Conservation (phyloP, 1,284 basidiomycete genomes). For the Cystobasidium sp. region DNA sequence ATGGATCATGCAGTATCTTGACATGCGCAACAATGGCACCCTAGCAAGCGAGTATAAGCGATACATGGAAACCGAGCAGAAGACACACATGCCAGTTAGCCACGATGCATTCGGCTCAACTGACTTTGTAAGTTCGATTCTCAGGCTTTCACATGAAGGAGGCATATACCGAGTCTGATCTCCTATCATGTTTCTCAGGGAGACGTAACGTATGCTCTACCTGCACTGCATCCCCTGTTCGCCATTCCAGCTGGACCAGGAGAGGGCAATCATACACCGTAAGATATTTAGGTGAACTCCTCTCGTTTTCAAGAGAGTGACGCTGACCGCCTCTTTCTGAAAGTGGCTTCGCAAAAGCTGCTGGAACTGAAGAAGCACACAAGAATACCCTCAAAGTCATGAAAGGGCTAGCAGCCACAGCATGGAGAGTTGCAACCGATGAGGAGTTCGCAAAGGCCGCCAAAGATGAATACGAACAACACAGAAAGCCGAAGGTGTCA, state of each 20-base stretch:
- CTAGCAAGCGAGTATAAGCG: constrained; percentile 51
- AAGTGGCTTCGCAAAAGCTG: constrained; percentile 65
- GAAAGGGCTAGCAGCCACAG: constrained; percentile 67
- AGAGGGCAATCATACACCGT: constrained; percentile 55
- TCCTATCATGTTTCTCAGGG: constrained; percentile 37
- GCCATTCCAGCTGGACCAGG: constrained; percentile 54
- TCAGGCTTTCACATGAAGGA: too few relatives aligned
- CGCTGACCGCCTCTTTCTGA: background rate
- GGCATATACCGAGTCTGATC: background rate
- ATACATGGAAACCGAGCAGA: constrained; percentile 51
- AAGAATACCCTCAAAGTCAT: constrained; percentile 64
- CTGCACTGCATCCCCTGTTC: constrained; percentile 56
- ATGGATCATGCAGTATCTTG: constrained; percentile 36
- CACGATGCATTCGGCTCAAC: constrained; percentile 50
- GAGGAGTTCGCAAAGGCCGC: constrained; percentile 66
- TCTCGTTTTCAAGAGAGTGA: background rate
- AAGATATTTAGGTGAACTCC: background rate
- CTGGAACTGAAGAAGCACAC: constrained; percentile 68
- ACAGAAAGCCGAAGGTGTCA: constrained; percentile 35
- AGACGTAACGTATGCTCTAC: constrained; percentile 56
- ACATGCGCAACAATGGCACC: constrained; percentile 45
- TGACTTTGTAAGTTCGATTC: constrained; percentile 54
- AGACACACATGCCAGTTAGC: constrained; percentile 46
- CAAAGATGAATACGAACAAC: constrained; percentile 46
- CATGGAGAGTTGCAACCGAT: constrained; percentile 66